Evolutionary conservation across 805 yeast genomes (phyloP).

Genomic region (Debaryomyces castellii): DNA sequence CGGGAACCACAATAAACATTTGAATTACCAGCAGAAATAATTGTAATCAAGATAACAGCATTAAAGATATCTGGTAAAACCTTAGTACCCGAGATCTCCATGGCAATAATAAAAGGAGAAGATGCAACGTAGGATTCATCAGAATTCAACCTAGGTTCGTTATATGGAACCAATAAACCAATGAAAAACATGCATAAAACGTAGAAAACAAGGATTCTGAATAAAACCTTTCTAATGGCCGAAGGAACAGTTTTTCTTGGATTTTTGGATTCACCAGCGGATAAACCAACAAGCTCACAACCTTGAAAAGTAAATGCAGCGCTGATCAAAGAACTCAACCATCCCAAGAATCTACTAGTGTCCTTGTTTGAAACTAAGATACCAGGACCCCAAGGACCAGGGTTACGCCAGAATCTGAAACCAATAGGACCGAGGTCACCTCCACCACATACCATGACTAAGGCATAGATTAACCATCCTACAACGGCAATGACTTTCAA

Average conservation of each 20-base stretch:
- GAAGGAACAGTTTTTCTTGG: constrained; percentile 71
- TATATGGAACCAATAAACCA: constrained; percentile 68
- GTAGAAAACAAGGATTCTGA: constrained; percentile 66
- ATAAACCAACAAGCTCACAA: constrained; percentile 71
- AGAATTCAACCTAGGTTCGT: constrained; percentile 54
- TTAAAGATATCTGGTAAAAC: constrained; percentile 70
- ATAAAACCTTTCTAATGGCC: constrained; percentile 67
- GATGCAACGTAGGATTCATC: constrained; percentile 45
- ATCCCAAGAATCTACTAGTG: constrained; percentile 65
- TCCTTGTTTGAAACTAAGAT: constrained; percentile 45
- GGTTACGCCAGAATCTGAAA: constrained; percentile 78
- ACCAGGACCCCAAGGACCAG: constrained; percentile 76
- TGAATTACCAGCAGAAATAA: constrained; percentile 79
- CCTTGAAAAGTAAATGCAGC: constrained; percentile 85
- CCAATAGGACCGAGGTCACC: constrained; percentile 70
- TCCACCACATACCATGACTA: constrained; percentile 76
- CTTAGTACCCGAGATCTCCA: constrained; percentile 63
- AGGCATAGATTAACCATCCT: constrained; percentile 67
- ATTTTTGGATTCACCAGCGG: constrained; percentile 72
- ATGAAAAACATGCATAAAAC: constrained; percentile 64
- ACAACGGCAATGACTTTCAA: constrained; percentile 66
- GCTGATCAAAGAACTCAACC: constrained; percentile 65
- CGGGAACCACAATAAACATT: constrained; percentile 49
- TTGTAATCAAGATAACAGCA: constrained; percentile 64
- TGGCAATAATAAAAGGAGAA: constrained; percentile 75